Evolutionary conservation across 2,329 filamentous ascomycete genomes (phyloP).

Genomic region (Pseudopyricularia javanii): DNA sequence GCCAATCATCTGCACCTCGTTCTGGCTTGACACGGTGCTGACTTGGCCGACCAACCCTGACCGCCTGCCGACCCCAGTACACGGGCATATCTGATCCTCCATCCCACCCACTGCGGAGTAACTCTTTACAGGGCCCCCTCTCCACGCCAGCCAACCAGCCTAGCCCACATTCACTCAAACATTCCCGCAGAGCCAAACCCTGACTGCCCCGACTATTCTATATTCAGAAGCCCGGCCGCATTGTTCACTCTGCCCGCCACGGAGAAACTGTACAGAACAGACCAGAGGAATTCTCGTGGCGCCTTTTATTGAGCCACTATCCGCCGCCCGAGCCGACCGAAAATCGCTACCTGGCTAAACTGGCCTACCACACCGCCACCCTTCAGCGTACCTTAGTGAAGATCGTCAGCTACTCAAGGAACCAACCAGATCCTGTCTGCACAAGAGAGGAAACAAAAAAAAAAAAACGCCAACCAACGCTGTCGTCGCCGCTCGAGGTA

Average conservation of each 20-base stretch:
- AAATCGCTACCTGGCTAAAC: neutral
- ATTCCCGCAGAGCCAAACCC: neutral
- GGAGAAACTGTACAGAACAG: neutral
- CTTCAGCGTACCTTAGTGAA: neutral
- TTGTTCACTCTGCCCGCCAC: neutral
- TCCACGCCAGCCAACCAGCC: too few species aligned
- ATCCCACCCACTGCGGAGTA: neutral
- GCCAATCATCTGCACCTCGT: neutral
- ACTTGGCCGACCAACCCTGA: neutral
- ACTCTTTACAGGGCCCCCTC: neutral
- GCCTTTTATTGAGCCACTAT: neutral
- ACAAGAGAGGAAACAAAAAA: too few species aligned
- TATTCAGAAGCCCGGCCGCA: neutral
- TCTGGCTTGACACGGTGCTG: neutral
- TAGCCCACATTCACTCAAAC: neutral
- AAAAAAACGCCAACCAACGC: neutral
- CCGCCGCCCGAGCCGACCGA: slow-evolving; percentile 2
- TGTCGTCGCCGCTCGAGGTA: neutral
- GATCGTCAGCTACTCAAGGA: neutral
- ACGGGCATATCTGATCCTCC: neutral
- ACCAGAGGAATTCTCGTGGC: neutral
- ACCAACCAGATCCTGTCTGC: neutral
- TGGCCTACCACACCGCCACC: slow-evolving; percentile 1
- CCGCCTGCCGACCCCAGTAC: neutral
- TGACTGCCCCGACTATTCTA: too few species aligned